Percentiles rank a stretch among this genome's conserved stretches.
phyloP scores from a whole-genome alignment of 2,329 filamentous ascomycete species.

The Dactylellina leptospora region DNA sequence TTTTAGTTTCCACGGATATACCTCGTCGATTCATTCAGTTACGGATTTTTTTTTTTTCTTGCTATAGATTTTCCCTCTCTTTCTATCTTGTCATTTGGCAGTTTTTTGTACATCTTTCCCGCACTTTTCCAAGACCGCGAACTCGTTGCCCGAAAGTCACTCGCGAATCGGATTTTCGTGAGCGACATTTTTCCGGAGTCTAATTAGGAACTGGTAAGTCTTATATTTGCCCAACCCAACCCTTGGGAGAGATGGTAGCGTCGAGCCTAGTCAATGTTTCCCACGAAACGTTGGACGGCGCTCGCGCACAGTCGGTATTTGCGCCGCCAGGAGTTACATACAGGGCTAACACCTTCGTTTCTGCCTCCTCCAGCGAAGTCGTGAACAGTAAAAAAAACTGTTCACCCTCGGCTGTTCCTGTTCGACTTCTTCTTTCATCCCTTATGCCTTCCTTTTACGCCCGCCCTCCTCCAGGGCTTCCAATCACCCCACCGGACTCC shows the following conservation, averaged over 20 bases:
- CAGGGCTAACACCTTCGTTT: conserved; percentile 45
- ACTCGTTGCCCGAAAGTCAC: conserved; percentile 19
- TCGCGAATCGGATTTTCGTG: conserved; percentile 31
- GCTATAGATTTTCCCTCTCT: conserved; percentile 38
- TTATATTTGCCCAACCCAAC: conserved; percentile 21
- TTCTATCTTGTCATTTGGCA: conserved; percentile 8
- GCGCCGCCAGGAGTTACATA: conserved; percentile 8
- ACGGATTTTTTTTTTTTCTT: conserved; percentile 39
- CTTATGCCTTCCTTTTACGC: conserved; percentile 54
- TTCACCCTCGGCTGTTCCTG: conserved; percentile 55
- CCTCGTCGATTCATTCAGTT: conserved; percentile 34
- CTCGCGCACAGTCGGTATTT: conserved; percentile 9
- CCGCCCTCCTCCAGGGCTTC: conserved; percentile 49
- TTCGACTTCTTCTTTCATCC: conserved; percentile 54
- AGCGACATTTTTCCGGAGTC: conserved; percentile 34
- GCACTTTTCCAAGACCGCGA: conserved; percentile 20
- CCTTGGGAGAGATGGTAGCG: conserved; percentile 20
- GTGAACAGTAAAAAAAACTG: conserved; percentile 49
- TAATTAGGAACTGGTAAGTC: conserved; percentile 53
- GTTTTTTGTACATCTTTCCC: conserved; percentile 13
- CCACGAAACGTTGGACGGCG: background rate
- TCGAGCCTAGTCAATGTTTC: conserved; percentile 24
- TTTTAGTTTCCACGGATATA: conserved; percentile 50
- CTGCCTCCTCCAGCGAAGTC: conserved; percentile 45
- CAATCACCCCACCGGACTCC: conserved; percentile 48